Conservation (phyloP, 495 filamentous ascomycete species). For the Penicillium roqueforti region DNA sequence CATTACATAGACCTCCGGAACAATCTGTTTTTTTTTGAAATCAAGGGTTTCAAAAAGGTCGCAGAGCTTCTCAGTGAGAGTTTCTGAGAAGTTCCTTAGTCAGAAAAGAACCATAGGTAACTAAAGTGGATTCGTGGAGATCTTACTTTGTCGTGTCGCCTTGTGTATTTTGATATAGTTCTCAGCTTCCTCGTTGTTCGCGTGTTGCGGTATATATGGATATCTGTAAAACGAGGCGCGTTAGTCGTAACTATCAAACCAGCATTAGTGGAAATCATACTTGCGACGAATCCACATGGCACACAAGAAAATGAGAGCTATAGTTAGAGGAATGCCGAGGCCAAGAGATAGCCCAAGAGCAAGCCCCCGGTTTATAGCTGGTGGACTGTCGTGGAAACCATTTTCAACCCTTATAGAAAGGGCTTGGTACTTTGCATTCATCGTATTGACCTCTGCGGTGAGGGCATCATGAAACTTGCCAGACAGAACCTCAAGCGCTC, state of each 20-base stretch:
- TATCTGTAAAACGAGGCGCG: not conserved
- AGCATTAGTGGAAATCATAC: not conserved
- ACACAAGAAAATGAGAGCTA: not conserved
- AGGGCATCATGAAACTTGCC: not conserved
- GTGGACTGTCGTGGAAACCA: not conserved
- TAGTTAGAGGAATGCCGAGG: not conserved
- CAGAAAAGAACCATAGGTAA: not conserved
- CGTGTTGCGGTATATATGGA: not conserved
- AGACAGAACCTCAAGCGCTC: not conserved
- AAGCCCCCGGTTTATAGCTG: not conserved
- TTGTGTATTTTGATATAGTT: not conserved
- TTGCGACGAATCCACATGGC: not conserved
- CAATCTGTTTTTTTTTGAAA: not conserved
- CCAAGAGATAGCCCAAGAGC: not conserved
- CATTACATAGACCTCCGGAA: not conserved
- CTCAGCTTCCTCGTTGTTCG: not conserved
- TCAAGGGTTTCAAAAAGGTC: not conserved
- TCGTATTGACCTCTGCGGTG: not conserved
- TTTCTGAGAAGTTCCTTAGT: not conserved
- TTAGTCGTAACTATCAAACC: no score
- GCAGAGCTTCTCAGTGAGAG: not conserved
- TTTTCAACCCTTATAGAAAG: not conserved
- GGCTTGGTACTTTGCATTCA: not conserved
- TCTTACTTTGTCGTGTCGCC: not conserved
- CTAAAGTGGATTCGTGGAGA: not conserved